These are phyloP conservation scores for Spathaspora sp. DNA, from an alignment of 1,139 yeast species.

Conservation along the genomic window DNA sequence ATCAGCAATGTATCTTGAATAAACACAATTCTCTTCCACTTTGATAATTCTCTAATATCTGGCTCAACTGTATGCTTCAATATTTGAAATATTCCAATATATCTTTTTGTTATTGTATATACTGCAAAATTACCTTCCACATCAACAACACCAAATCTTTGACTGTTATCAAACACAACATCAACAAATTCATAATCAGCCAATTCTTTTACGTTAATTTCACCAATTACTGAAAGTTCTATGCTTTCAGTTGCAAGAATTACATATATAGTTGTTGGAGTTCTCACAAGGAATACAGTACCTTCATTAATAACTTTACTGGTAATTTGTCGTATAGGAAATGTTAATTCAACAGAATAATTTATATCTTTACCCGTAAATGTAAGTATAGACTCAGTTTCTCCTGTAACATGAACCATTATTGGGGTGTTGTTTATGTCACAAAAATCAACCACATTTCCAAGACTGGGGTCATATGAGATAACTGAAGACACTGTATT, in stretches of 20 bases:
- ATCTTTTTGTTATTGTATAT: slow-evolving; percentile 25
- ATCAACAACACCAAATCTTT: slow-evolving; percentile 48
- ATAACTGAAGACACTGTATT: slow-evolving; percentile 22
- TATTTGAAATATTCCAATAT: neutral
- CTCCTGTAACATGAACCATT: slow-evolving; percentile 37
- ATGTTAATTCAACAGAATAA: slow-evolving; percentile 19
- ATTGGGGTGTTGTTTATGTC: slow-evolving; percentile 18
- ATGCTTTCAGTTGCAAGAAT: slow-evolving; percentile 13
- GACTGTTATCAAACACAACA: slow-evolving; percentile 36
- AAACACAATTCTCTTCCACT: slow-evolving; percentile 56
- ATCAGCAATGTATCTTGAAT: slow-evolving; percentile 34
- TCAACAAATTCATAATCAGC: slow-evolving; percentile 44
- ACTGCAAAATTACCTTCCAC: slow-evolving; percentile 51
- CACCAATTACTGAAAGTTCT: slow-evolving; percentile 23
- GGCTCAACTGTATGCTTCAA: neutral
- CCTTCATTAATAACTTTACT: slow-evolving; percentile 10
- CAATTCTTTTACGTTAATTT: slow-evolving; percentile 20
- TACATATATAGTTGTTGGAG: slow-evolving; percentile 25
- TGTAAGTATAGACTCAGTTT: slow-evolving; percentile 26
- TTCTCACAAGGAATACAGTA: slow-evolving; percentile 15
- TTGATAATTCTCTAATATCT: slow-evolving; percentile 53
- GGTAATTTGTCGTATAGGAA: slow-evolving; percentile 41
- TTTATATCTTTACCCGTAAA: slow-evolving; percentile 20
- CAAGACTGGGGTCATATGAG: slow-evolving; percentile 42
- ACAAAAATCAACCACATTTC: slow-evolving; percentile 24